A percentile compares a stretch with the other conserved stretches of the same genome.
phyloP scores from a whole-genome alignment of 2,329 filamentous ascomycete species.

The Neofusicoccum sp. region DNA sequence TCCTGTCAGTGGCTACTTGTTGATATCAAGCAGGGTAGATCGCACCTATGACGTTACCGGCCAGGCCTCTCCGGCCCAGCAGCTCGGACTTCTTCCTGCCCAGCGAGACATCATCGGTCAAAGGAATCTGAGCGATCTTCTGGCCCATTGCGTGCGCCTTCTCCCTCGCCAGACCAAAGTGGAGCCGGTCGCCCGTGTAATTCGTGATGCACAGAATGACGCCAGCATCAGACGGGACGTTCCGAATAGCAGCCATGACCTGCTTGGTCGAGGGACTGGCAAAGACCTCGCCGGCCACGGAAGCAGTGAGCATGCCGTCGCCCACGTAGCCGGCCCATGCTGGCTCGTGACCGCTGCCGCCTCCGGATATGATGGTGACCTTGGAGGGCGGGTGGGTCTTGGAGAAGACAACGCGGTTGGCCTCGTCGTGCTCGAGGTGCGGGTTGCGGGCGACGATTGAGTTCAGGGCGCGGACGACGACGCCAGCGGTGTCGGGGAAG shows the following conservation, averaged over 20 bases:
- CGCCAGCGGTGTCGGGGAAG: conserved; percentile 50
- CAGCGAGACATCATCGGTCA: conserved; percentile 50
- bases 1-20: conserved; percentile 18
- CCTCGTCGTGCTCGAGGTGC: conserved; percentile 43
- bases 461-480: conserved; percentile 50
- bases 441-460: conserved; percentile 47
- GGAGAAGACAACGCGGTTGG: conserved; percentile 51
- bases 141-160: conserved; percentile 46
- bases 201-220: conserved; percentile 51
- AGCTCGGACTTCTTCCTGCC: conserved; percentile 50
- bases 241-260: conserved; percentile 49
- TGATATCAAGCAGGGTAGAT: not conserved
- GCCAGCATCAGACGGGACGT: conserved; percentile 46
- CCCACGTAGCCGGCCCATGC: conserved; percentile 51
- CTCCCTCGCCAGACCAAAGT: conserved; percentile 50
- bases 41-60: conserved; percentile 41
- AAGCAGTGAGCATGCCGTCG: conserved; percentile 48
- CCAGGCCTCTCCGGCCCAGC: conserved; percentile 50
- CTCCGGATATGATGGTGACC: conserved; percentile 48
- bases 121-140: conserved; percentile 47
- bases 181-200: conserved; percentile 51
- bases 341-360: conserved; percentile 50
- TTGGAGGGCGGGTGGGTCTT: conserved; percentile 43
- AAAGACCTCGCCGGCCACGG: conserved; percentile 50
- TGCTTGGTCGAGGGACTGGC: conserved; percentile 49